Evolutionary conservation across 83 land plant genomes (phyloP).

Genomic region (Picea engelmannii): DNA sequence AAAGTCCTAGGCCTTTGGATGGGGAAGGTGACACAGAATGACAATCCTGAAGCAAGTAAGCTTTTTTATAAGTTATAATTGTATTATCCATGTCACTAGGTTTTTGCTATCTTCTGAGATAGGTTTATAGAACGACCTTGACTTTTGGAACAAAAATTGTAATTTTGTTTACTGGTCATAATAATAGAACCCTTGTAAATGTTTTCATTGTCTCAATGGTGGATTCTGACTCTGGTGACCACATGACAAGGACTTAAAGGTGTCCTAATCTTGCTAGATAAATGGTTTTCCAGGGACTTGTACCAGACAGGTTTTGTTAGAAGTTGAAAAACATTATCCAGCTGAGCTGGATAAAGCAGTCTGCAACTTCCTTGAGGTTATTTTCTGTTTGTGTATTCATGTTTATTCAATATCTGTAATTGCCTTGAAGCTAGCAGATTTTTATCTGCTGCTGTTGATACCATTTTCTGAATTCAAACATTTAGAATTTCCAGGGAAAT

Average conservation of each 20-base stretch:
- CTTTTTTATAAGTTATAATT: neutral
- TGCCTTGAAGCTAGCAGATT: conserved; percentile 11
- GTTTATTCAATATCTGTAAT: neutral
- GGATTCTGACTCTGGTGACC: neutral
- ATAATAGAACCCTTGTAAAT: neutral
- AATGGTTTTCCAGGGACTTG: conserved; percentile 1
- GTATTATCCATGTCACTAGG: neutral
- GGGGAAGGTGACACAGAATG: conserved; percentile 17
- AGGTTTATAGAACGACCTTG: neutral
- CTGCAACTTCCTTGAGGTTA: conserved; percentile 46
- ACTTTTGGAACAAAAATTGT: neutral
- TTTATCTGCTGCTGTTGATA: neutral
- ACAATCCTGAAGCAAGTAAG: conserved; percentile 38
- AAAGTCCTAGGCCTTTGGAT: conserved; percentile 41
- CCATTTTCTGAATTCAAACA: conserved; percentile 2
- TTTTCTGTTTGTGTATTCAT: conserved; percentile 14
- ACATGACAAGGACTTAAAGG: neutral
- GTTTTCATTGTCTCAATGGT: neutral
- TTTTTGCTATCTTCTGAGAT: neutral
- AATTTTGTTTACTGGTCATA: neutral
- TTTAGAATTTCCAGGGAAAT: conserved; percentile 19
- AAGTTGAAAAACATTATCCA: neutral
- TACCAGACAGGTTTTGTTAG: neutral
- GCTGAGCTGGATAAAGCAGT: conserved; percentile 51
- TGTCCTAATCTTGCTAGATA: neutral